phyloP scores from a whole-genome alignment of 768 basidiomycete genomes.

The Leucogyrophana mollusca region DNA sequence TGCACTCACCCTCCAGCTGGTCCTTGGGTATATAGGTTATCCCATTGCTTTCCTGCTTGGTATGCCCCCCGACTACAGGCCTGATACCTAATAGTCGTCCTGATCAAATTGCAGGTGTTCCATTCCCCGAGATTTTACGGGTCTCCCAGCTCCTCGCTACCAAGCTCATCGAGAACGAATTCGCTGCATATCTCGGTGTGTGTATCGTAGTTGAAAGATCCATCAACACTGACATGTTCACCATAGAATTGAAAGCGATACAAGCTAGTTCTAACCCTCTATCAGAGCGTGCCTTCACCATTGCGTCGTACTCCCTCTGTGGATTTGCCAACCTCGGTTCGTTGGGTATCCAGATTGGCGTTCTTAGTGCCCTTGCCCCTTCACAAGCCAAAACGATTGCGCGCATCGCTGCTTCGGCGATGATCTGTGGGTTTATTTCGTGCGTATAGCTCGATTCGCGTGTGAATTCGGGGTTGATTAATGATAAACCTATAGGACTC shows the following conservation, averaged over 20 bases:
- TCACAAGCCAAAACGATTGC: constrained; percentile 71
- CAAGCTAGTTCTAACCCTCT: constrained; percentile 52
- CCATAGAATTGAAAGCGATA: constrained; percentile 39
- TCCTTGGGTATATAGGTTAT: constrained; percentile 87
- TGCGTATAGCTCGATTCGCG: constrained; percentile 8
- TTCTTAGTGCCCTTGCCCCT: constrained; percentile 68
- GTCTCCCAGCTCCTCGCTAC: constrained; percentile 82
- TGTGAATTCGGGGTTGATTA: background rate
- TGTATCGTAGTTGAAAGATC: background rate
- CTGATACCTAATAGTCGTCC: too few relatives aligned
- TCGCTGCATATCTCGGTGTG: constrained; percentile 64
- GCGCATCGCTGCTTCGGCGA: constrained; percentile 62
- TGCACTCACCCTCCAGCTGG: constrained; percentile 77
- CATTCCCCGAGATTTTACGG: constrained; percentile 73
- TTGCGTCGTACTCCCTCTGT: constrained; percentile 84
- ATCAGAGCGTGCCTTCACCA: constrained; percentile 72
- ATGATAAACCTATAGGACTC: constrained; percentile 29
- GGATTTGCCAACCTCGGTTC: constrained; percentile 90
- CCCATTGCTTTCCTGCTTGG: constrained; percentile 79
- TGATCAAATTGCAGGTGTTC: constrained; percentile 54
- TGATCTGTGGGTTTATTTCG: constrained; percentile 70
- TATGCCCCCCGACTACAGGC: too few relatives aligned
- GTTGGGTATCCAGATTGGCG: constrained; percentile 84
- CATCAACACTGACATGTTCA: background rate
- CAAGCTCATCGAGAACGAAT: constrained; percentile 87